Base-by-base conservation (phyloP, 305 asterid species). In the Ilex paraguariensis region DNA sequence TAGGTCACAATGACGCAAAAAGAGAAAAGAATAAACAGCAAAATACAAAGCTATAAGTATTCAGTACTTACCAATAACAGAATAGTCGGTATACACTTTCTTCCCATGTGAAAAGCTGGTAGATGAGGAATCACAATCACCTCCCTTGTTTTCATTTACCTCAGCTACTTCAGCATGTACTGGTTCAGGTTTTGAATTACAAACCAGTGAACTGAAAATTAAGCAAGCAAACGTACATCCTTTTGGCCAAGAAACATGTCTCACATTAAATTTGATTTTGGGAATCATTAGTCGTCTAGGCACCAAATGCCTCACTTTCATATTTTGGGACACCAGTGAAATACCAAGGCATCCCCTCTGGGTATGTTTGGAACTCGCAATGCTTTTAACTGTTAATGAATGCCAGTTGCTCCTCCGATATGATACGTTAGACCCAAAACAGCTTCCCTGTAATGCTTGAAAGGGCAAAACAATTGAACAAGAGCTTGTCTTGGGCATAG, bases 31-130 rank as follows among this genome's bases (percentile, higher is more conserved):
- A 58, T 21, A 62, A 59, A 44, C 49, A 28, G 28, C 28, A 21
- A 21, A 57, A 76, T 30, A 28, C 56, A 49, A 74, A 73, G 60
- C 50, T 46, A 59, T 48, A 60, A 14, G 0, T 7, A 66, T 40
- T 69, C 31, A 50, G 28, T 54, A 75, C 91, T 78, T 46, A 91
- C 98, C 90, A 63, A 74, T 85, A 64, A 92, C 85, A 56, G 88
- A 79, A 76, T 84, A 92, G 84, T 86, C 83, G 2, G 77, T 80
- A 67, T 76, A 71, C 58, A 82, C 76, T 70, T 81, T 78, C 80
- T 91, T 92, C 69, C 83, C 84, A 46, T 79, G 85, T 42, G 89
- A 75, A 68, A 13, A 66, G 42, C 66, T 66, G 39, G 69, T 59
- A 13, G 73, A 59, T 33, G 77, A 73, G 69, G 70, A 67, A 17